Percentiles rank a stretch among this genome's conserved stretches.
These are phyloP conservation scores for Epichloe brachyelytri DNA, from an alignment of 2,329 filamentous ascomycete species.

Conservation along the genomic window DNA sequence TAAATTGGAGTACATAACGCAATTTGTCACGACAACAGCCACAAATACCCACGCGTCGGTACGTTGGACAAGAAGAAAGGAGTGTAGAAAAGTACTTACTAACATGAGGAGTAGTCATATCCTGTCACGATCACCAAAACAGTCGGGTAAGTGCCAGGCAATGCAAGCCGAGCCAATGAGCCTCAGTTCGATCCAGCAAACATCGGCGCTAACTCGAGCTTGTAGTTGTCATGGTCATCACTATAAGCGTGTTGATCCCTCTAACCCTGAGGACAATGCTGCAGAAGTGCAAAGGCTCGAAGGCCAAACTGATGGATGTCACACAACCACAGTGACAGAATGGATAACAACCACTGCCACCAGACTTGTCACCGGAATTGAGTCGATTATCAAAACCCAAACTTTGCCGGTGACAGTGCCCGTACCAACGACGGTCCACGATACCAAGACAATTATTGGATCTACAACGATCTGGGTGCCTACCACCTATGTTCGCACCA, in stretches of 20 bases:
- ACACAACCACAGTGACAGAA: slow-evolving; percentile 10
- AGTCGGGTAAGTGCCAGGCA: slow-evolving; percentile 6
- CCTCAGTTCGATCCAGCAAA: not conserved
- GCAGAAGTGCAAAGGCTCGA: not conserved
- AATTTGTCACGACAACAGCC: slow-evolving; percentile 9
- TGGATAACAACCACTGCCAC: slow-evolving; percentile 12
- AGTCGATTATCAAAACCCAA: slow-evolving; percentile 6
- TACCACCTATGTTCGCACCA: slow-evolving; percentile 8
- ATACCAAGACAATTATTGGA: slow-evolving; percentile 3
- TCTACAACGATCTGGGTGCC: slow-evolving; percentile 9
- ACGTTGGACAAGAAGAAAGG: not conserved
- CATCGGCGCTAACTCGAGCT: not conserved
- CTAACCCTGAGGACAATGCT: not conserved
- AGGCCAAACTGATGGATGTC: slow-evolving; percentile 5
- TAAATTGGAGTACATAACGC: slow-evolving; percentile 10
- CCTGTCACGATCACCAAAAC: slow-evolving; percentile 11
- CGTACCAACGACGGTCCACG: slow-evolving; percentile 6
- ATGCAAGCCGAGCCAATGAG: not conserved
- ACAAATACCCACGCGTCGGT: slow-evolving; percentile 8
- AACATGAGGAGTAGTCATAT: slow-evolving; percentile 9
- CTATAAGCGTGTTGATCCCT: not conserved
- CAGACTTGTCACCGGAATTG: slow-evolving; percentile 5
- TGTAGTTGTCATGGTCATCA: not conserved
- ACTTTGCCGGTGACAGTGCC: slow-evolving; percentile 5
- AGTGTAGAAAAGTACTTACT: not conserved